Evolutionary conservation across 768 basidiomycete genomes (phyloP).

Genomic region (Postia placenta): DNA sequence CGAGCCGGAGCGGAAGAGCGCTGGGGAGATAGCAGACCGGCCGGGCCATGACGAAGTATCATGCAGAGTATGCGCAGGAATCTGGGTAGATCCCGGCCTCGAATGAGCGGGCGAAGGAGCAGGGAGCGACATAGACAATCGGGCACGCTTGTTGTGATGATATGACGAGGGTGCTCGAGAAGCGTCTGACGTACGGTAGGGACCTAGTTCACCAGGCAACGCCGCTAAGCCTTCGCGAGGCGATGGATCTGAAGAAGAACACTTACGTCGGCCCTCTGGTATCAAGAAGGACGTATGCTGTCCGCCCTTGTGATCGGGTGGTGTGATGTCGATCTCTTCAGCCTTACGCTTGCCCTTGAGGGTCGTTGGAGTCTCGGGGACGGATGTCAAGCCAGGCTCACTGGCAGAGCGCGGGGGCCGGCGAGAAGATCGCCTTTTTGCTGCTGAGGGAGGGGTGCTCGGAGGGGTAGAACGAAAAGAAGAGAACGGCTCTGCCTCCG

Average conservation of each 20-base stretch:
- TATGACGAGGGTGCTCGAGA: constrained; percentile 68
- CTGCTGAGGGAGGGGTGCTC: constrained; percentile 1
- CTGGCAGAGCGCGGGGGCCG: constrained; percentile 19
- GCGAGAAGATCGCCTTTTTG: constrained; percentile 3
- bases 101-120: constrained; percentile 27
- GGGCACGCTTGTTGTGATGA: constrained; percentile 58
- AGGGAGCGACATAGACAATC: constrained; percentile 40
- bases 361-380: constrained; percentile 19
- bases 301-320: constrained; percentile 51
- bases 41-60: constrained; percentile 21
- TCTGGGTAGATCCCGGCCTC: constrained; percentile 32
- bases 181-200: constrained; percentile 27
- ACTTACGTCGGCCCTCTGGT: constrained; percentile 52
- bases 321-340: constrained; percentile 64
- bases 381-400: constrained; percentile 19
- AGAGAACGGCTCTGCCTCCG: constrained; percentile 17
- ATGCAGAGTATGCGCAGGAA: neutral
- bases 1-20: constrained; percentile 10
- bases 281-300: constrained; percentile 59
- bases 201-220: constrained; percentile 16
- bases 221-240: constrained; percentile 8
- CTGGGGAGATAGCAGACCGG: constrained; percentile 3
- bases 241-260: neutral
- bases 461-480: constrained; percentile 5
- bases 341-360: constrained; percentile 66